Evolutionary conservation across 345 rosid genomes (phyloP).

Genomic region (Pistacia integerrima): DNA sequence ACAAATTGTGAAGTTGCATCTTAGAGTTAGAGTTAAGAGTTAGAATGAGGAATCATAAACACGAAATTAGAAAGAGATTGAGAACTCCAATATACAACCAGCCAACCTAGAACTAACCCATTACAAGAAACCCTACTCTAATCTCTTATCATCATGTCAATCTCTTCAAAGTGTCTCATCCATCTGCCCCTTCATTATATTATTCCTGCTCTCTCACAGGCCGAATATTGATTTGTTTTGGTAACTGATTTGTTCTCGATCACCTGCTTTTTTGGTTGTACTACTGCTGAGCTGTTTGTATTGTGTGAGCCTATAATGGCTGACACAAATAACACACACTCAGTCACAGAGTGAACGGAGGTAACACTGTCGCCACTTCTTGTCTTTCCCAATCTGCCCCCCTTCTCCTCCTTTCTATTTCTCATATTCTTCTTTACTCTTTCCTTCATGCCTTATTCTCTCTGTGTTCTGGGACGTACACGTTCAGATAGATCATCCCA

Average conservation of each 20-base stretch:
- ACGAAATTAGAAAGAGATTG: background rate
- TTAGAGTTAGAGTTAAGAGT: background rate
- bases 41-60: background rate
- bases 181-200: background rate
- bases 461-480: no score
- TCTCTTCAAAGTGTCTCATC: constrained; percentile 2
- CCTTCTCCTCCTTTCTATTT: background rate
- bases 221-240: background rate
- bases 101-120: constrained; percentile 21
- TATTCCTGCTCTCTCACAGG: background rate
- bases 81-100: constrained; percentile 2
- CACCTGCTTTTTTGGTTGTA: background rate
- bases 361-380: constrained; percentile 6
- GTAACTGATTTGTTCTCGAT: background rate
- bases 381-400: constrained; percentile 18
- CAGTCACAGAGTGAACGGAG: background rate
- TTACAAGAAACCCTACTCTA: background rate
- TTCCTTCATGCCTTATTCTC: background rate
- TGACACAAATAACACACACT: background rate
- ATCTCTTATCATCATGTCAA: background rate
- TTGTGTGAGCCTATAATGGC: background rate
- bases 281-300: constrained; percentile 9
- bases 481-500: no score
- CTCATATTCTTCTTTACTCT: background rate
- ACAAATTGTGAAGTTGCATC: background rate